Conservation (phyloP, 164 flowering plant genomes). For the Stephania cephalantha region DNA sequence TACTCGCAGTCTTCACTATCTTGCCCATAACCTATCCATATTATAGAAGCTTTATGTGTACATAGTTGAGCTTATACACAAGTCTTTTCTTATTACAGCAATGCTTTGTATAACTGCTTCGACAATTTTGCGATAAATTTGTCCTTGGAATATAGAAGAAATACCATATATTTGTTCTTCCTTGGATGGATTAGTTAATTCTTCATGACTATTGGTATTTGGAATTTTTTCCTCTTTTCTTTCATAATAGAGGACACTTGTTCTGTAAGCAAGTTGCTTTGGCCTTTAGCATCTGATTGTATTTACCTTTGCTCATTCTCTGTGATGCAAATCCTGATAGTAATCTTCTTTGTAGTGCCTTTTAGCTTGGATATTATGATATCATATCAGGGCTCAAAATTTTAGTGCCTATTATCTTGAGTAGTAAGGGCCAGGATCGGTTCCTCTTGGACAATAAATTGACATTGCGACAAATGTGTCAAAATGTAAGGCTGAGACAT, state of each 20-base stretch:
- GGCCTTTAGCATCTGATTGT: background rate
- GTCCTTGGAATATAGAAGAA: too few relatives aligned
- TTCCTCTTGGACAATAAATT: too few relatives aligned
- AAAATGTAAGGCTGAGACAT: background rate
- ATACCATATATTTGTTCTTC: background rate
- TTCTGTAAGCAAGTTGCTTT: background rate
- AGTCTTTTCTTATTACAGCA: background rate
- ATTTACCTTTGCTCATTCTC: background rate
- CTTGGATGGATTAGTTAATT: background rate
- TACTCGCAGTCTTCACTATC: background rate
- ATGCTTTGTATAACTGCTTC: background rate
- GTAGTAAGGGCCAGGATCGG: too few relatives aligned
- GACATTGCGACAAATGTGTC: background rate
- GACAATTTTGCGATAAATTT: background rate
- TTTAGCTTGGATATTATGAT: too few relatives aligned
- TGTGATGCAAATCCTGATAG: background rate
- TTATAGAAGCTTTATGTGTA: background rate
- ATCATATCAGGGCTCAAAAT: too few relatives aligned
- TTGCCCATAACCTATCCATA: background rate
- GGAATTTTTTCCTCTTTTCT: too few relatives aligned
- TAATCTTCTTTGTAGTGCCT: too few relatives aligned
- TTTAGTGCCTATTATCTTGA: too few relatives aligned
- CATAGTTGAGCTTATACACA: background rate
- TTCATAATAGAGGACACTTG: too few relatives aligned
- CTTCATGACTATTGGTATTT: too few relatives aligned